These are phyloP conservation scores for Hirsutella minnesotensis DNA, from an alignment of 2,329 filamentous ascomycete genomes.

Conservation along the genomic window DNA sequence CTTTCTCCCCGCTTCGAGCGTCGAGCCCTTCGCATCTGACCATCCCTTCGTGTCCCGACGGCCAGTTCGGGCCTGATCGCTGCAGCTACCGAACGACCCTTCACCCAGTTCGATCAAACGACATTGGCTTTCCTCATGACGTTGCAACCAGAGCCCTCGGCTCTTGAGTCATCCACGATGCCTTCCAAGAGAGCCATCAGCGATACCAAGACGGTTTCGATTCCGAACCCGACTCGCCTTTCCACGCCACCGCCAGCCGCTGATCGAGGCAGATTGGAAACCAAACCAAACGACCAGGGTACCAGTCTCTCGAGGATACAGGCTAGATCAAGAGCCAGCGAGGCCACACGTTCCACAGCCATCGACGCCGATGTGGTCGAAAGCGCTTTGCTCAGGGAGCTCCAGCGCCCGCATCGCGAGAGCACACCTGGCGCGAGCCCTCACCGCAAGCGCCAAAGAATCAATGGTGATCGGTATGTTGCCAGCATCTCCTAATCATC, in stretches of 20 bases:
- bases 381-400: constrained; percentile 37
- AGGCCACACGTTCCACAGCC: constrained; percentile 21
- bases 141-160: constrained; percentile 22
- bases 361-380: constrained; percentile 40
- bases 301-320: constrained; percentile 20
- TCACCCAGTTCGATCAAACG: no score
- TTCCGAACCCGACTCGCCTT: constrained; percentile 23
- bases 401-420: constrained; percentile 38
- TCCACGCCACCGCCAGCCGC: constrained; percentile 32
- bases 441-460: constrained; percentile 45
- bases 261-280: constrained; percentile 30
- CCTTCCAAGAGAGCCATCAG: constrained; percentile 20
- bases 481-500: constrained; percentile 8
- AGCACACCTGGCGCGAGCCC: constrained; percentile 42
- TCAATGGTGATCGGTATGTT: constrained; percentile 51
- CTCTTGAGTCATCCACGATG: constrained; percentile 17
- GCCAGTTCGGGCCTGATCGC: no score
- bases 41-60: no score
- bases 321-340: constrained; percentile 21
- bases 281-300: constrained; percentile 25
- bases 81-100: no score
- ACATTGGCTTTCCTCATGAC: constrained; percentile 1
- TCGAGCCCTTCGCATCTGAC: no score
- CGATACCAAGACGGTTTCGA: constrained; percentile 17
- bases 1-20: neutral